phyloP scores from a whole-genome alignment of 1,284 basidiomycete genomes.

The Boletus albobrunnescens region DNA sequence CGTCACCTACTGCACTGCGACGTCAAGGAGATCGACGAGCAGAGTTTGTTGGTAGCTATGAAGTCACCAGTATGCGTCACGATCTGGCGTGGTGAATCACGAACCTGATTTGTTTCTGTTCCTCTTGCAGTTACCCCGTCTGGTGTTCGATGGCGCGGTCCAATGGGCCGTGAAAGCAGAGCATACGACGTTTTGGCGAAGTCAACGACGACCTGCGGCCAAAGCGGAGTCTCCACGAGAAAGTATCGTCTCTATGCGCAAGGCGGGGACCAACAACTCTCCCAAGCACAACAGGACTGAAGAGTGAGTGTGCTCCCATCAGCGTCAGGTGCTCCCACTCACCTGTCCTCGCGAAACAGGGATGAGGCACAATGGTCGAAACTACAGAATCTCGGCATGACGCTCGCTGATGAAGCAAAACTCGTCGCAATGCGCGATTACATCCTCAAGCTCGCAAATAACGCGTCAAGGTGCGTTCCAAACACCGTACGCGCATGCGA shows the following conservation, averaged over 20 bases:
- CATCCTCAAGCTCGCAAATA: conserved; percentile 77
- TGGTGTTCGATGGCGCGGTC: conserved; percentile 82
- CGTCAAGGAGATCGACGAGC: conserved; percentile 73
- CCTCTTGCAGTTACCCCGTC: conserved; percentile 59
- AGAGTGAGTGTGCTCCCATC: conserved; percentile 50
- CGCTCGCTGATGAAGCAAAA: conserved; percentile 73
- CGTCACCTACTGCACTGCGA: conserved; percentile 86
- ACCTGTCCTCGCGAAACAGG: conserved; percentile 37
- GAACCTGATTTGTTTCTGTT: neutral
- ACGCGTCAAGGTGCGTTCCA: conserved; percentile 50
- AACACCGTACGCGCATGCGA: neutral
- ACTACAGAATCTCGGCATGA: conserved; percentile 81
- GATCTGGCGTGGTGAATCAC: conserved; percentile 3
- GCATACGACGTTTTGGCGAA: conserved; percentile 73
- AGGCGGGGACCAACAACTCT: conserved; percentile 41
- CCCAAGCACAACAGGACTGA: conserved; percentile 60
- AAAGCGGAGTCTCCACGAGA: conserved; percentile 67
- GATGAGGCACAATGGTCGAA: conserved; percentile 72
- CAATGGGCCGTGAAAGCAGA: conserved; percentile 84
- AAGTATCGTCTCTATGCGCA: conserved; percentile 60
- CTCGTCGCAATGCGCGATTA: conserved; percentile 84
- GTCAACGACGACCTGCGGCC: conserved; percentile 40
- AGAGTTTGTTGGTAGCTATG: conserved; percentile 69
- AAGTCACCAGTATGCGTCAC: conserved; percentile 66
- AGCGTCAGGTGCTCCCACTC: neutral